Percentiles rank a stretch among this genome's conserved stretches.
phyloP scores from a whole-genome alignment of 257 asterid genomes.

The Primulina huaijiensis region DNA sequence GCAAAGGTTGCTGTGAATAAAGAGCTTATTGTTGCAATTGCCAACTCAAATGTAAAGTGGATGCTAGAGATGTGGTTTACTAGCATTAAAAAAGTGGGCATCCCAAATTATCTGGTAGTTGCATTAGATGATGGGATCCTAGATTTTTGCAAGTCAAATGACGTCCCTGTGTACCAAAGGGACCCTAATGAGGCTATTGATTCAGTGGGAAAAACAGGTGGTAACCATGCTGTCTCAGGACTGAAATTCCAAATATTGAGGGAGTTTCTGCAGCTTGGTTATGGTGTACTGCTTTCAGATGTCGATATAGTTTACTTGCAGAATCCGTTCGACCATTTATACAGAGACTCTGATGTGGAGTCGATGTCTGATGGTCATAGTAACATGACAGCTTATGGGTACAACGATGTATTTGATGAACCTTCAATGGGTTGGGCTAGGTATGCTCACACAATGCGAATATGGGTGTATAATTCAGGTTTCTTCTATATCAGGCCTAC shows the following conservation, averaged over 20 bases:
- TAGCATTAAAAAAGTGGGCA: slow-evolving; percentile 58
- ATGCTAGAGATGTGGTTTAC: slow-evolving; percentile 69
- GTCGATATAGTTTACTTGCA: slow-evolving; percentile 74
- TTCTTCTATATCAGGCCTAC: slow-evolving; percentile 83
- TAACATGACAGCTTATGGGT: slow-evolving; percentile 81
- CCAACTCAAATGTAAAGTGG: slow-evolving; percentile 63
- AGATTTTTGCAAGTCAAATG: slow-evolving; percentile 60
- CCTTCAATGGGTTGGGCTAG: slow-evolving; percentile 89
- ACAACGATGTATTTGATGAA: slow-evolving; percentile 68
- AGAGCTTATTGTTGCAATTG: slow-evolving; percentile 77
- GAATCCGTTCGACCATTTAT: slow-evolving; percentile 68
- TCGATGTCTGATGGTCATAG: slow-evolving; percentile 85
- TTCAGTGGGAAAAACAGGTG: slow-evolving; percentile 56
- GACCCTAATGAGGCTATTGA: slow-evolving; percentile 60
- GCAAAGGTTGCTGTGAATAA: slow-evolving; percentile 50
- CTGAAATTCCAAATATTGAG: slow-evolving; percentile 69
- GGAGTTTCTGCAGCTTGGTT: slow-evolving; percentile 84
- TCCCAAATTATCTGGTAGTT: slow-evolving; percentile 63
- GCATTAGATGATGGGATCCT: slow-evolving; percentile 62
- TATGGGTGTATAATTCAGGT: slow-evolving; percentile 86
- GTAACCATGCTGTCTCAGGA: slow-evolving; percentile 70
- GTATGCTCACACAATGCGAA: slow-evolving; percentile 78
- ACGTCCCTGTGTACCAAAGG: slow-evolving; percentile 58
- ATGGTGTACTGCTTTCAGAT: slow-evolving; percentile 71
- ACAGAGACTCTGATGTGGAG: slow-evolving; percentile 77